phyloP scores from a whole-genome alignment of 768 basidiomycete genomes.

The Phylloporus sp. region DNA sequence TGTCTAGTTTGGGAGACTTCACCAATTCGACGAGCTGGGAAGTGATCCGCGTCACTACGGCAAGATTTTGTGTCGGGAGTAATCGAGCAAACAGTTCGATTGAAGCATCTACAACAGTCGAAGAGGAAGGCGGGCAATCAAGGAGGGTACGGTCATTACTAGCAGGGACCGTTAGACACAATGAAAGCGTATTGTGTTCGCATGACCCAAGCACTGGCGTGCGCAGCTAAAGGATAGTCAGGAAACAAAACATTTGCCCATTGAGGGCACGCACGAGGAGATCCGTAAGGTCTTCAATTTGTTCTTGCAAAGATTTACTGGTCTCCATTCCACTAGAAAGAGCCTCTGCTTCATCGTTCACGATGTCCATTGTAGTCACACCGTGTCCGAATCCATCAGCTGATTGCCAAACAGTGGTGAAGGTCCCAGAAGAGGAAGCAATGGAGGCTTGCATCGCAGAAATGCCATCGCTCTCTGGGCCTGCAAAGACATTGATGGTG shows the following conservation, averaged over 20 bases:
- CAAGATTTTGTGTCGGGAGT: conserved; percentile 71
- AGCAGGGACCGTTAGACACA: conserved; percentile 51
- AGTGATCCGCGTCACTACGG: conserved; percentile 51
- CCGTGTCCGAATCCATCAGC: conserved; percentile 92
- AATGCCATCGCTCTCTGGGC: conserved; percentile 78
- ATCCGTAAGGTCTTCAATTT: conserved; percentile 77
- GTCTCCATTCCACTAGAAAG: conserved; percentile 13
- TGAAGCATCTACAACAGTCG: conserved; percentile 82
- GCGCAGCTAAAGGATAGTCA: conserved; percentile 31
- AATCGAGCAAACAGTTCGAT: conserved; percentile 83
- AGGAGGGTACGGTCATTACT: conserved; percentile 44
- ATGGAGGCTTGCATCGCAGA: conserved; percentile 91
- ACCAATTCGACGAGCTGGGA: conserved; percentile 60
- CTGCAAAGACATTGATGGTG: conserved; percentile 76
- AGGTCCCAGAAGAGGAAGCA: conserved; percentile 77
- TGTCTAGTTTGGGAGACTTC: conserved; percentile 76
- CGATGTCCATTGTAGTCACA: conserved; percentile 64
- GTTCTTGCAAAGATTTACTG: conserved; percentile 66
- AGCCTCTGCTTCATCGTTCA: conserved; percentile 39
- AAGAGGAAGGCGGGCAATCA: conserved; percentile 72
- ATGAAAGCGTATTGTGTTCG: conserved; percentile 79
- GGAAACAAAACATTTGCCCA: background rate
- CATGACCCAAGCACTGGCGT: conserved; percentile 79
- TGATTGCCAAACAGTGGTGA: conserved; percentile 82
- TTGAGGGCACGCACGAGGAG: conserved; percentile 63